Conservation (phyloP, 306 rosid species). For the Prunus padus region DNA sequence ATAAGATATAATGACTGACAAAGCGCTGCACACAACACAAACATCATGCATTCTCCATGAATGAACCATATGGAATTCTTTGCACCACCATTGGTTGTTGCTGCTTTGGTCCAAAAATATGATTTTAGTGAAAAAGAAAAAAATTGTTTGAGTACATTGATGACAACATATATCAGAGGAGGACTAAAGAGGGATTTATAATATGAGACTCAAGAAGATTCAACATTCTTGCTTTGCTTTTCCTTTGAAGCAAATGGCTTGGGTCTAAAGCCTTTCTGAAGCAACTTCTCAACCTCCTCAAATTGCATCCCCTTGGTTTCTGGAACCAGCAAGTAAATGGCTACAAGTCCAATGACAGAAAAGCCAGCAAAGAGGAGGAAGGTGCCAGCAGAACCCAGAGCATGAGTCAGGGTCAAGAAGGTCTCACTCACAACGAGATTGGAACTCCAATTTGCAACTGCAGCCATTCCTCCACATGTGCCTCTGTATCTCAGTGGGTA, state of each 20-base stretch:
- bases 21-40: too few relatives aligned
- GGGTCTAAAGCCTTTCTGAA: conserved; percentile 40
- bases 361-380: conserved; percentile 71
- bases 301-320: conserved; percentile 70
- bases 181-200: too few relatives aligned
- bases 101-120: too few relatives aligned
- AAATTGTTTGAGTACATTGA: too few relatives aligned
- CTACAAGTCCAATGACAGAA: conserved; percentile 51
- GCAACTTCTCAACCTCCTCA: conserved; percentile 67
- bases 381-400: conserved; percentile 60
- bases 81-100: too few relatives aligned
- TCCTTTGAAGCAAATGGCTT: conserved; percentile 17
- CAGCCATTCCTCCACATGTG: conserved; percentile 78
- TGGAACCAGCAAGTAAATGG: conserved; percentile 50
- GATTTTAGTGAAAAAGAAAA: too few relatives aligned
- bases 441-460: conserved; percentile 72
- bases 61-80: too few relatives aligned
- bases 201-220: not conserved
- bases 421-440: conserved; percentile 71
- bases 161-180: too few relatives aligned
- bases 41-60: too few relatives aligned
- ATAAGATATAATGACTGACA: too few relatives aligned
- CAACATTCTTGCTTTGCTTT: not conserved
- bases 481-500: conserved; percentile 77
- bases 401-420: conserved; percentile 55